These are phyloP conservation scores for Blastocystis hominis DNA, from an alignment of 352 stramenopile species.

Conservation along the genomic window DNA sequence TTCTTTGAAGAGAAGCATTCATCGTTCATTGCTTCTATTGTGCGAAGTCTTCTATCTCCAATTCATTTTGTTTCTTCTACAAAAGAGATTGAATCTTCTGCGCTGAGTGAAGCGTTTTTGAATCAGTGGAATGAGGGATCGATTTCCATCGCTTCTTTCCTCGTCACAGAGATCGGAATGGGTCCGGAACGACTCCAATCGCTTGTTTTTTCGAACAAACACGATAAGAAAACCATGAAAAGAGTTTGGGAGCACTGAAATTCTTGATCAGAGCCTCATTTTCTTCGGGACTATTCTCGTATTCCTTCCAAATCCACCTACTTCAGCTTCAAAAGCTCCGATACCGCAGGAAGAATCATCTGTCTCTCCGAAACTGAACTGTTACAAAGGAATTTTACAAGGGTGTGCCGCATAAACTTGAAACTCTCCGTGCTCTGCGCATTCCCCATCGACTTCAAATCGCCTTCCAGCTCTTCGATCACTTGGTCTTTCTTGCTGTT, in stretches of 20 bases:
- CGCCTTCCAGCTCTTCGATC: constrained; percentile 22
- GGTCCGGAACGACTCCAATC: background rate
- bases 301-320: background rate
- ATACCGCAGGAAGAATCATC: constrained; percentile 25
- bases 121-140: background rate
- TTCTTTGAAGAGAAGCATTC: constrained; percentile 72
- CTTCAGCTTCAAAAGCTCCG: constrained; percentile 19
- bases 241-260: background rate
- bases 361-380: constrained; percentile 12
- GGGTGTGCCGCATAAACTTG: constrained; percentile 39
- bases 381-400: constrained; percentile 31
- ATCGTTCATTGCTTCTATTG: constrained; percentile 66
- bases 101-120: background rate
- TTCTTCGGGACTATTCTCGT: background rate
- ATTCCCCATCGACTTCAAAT: constrained; percentile 25
- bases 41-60: constrained; percentile 60
- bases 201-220: constrained; percentile 14
- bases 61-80: background rate
- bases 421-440: constrained; percentile 37
- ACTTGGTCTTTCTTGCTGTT: constrained; percentile 19
- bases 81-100: background rate
- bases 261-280: background rate
- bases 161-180: background rate
- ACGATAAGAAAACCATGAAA: constrained; percentile 11
- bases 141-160: background rate